A percentile compares a stretch with the other conserved stretches of the same genome.
phyloP scores from a whole-genome alignment of 1,284 basidiomycete genomes.

The Ceratorhiza oryzae-sativae region DNA sequence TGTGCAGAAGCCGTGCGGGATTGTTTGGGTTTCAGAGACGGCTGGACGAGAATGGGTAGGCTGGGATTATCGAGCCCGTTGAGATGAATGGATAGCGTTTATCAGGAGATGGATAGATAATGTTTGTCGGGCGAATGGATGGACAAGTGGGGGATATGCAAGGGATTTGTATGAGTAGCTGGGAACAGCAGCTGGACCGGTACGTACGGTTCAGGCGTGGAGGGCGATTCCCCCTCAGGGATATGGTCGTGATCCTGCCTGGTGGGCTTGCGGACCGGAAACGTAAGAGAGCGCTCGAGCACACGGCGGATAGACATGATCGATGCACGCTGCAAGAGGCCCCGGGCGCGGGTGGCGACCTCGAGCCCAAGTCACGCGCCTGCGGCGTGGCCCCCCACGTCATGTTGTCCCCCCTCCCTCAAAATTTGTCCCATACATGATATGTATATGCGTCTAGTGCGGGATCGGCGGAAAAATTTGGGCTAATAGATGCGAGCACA shows the following conservation, averaged over 20 bases:
- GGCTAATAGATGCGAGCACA: too few relatives aligned
- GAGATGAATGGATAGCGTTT: neutral
- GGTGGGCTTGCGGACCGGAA: constrained; percentile 5
- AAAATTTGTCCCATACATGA: too few relatives aligned
- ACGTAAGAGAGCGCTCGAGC: constrained; percentile 24
- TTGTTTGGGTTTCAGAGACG: constrained; percentile 22
- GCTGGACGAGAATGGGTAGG: constrained; percentile 3
- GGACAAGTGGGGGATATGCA: too few relatives aligned
- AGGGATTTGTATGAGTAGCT: too few relatives aligned
- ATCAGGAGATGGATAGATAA: too few relatives aligned
- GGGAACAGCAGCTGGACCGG: neutral
- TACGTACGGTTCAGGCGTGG: constrained; percentile 11
- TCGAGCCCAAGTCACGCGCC: neutral
- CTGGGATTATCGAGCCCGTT: neutral
- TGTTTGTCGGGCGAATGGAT: too few relatives aligned
- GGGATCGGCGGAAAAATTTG: neutral
- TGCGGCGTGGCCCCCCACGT: constrained; percentile 8
- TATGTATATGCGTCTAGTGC: neutral
- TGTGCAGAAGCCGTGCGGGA: neutral
- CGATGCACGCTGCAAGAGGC: neutral
- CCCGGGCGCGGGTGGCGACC: neutral
- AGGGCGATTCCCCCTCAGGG: neutral
- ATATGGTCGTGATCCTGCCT: neutral
- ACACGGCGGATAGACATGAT: constrained; percentile 24
- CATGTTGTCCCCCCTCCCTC: neutral